Conservation (phyloP, 441 rosid species). For the Pelargonium australe region DNA sequence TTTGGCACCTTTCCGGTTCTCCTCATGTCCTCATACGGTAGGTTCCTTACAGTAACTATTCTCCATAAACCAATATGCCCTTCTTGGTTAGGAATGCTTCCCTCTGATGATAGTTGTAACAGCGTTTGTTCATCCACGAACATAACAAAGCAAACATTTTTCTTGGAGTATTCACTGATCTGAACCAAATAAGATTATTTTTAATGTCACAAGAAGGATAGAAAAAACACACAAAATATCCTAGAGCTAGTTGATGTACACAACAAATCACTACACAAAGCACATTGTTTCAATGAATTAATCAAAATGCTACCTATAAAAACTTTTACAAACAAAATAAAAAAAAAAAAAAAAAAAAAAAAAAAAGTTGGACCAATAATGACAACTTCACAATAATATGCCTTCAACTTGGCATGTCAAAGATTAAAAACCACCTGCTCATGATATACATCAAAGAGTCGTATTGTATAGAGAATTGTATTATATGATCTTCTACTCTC, state of each 20-base stretch:
- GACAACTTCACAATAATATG: not conserved
- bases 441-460: not conserved
- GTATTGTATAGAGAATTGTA: not conserved
- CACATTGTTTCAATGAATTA: not conserved
- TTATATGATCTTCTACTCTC: not conserved
- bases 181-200: constrained; percentile 32
- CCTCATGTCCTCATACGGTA: constrained; percentile 55
- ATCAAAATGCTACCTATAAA: not conserved
- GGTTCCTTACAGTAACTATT: constrained; percentile 45
- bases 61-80: constrained; percentile 62
- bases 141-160: constrained; percentile 60
- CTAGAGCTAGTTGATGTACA: constrained; percentile 12
- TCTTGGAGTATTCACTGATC: constrained; percentile 60
- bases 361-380: not conserved
- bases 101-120: constrained; percentile 46
- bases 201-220: constrained; percentile 5
- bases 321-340: not conserved
- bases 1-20: constrained; percentile 70
- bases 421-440: not conserved
- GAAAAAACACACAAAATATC: not conserved
- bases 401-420: not conserved
- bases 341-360: not conserved
- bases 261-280: not conserved
- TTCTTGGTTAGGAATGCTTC: constrained; percentile 46
- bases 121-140: constrained; percentile 59